Base-by-base conservation (phyloP, 2,329 filamentous ascomycete species). In the Ophiosphaerella korrae region DNA sequence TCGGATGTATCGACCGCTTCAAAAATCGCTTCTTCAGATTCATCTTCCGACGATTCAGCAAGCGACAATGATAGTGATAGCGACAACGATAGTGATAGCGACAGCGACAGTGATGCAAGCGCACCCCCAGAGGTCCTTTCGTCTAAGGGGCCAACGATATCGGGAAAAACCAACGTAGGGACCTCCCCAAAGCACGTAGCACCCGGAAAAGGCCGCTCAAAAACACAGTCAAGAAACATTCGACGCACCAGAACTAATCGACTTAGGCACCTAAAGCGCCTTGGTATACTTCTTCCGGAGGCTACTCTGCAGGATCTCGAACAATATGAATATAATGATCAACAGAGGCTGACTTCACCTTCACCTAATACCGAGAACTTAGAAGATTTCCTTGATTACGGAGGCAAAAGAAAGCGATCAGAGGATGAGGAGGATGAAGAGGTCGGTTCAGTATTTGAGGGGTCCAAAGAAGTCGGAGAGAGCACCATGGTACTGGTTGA, bases 151-250 rank as follows among this genome's bases (percentile, higher is more conserved):
- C 45, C 35, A 40, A 29, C 34, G 56, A 49, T 32, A 33, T 24
- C 21, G 29, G 9, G 47, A 42, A 40, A 41, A 35, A 26, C 33
- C 13, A 18, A 18, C 11, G 4, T 16, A 24, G 32, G 38, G 36
- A 38, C 21, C 3, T 39, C 48, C 18, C 13, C 33, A 29, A 35
- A n/a, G 16, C 50, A 51, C 12, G 55, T 62, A n/a, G 68, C 78
- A 42, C 81, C 83, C 37, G 77, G 78, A 4, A 45, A 77, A 52
- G 85, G 86, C 13, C 77, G 75, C 29, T 57, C 64, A 18, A 60
- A 67, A 14, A 88, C 86, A 0, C 78, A 79, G 43, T 72, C 73
- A 21, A 80, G 84, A 53, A 88, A 88, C 57, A 63, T 72, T 26
- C 78, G 86, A 34, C 78, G 78, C 35, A 80, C 79, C 48, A 71